Conservation (phyloP, 169 alveolate species). For the Perkinsus marinus region DNA sequence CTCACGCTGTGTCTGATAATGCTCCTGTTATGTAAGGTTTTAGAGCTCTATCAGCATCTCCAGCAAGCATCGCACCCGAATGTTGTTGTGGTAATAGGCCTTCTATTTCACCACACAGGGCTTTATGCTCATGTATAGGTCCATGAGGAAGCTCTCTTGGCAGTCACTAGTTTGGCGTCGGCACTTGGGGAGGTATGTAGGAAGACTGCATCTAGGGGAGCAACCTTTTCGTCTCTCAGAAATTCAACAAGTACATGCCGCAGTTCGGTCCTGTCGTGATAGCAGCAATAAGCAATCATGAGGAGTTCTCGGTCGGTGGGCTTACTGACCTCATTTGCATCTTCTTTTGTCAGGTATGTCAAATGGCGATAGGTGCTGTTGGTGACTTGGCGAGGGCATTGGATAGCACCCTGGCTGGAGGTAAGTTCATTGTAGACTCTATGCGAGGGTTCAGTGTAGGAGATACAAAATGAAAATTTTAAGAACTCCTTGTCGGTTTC, state of each 20-base stretch:
- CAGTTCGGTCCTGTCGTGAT: not conserved
- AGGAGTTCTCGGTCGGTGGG: not conserved
- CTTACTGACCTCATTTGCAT: not conserved
- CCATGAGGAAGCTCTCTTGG: not conserved
- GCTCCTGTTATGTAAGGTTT: not conserved
- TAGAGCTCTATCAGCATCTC: not conserved
- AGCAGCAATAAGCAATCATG: not conserved
- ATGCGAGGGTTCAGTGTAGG: too few species aligned
- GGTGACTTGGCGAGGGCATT: constrained; percentile 64
- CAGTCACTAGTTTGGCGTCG: not conserved
- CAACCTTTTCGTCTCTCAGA: not conserved
- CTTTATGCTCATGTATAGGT: not conserved
- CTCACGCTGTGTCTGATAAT: not conserved
- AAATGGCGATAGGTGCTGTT: constrained; percentile 33
- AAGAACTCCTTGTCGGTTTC: too few species aligned
- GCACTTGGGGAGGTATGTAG: not conserved
- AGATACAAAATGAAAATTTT: too few species aligned
- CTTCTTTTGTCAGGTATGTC: not conserved
- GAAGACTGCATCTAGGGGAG: not conserved
- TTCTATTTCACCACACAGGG: not conserved
- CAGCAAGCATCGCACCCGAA: not conserved
- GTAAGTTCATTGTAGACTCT: too few species aligned
- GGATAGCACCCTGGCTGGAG: not conserved
- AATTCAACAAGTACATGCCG: not conserved
- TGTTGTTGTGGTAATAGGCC: not conserved